Evolutionary conservation across 305 asterid genomes (phyloP).

Genomic region (Solanum hybrid): DNA sequence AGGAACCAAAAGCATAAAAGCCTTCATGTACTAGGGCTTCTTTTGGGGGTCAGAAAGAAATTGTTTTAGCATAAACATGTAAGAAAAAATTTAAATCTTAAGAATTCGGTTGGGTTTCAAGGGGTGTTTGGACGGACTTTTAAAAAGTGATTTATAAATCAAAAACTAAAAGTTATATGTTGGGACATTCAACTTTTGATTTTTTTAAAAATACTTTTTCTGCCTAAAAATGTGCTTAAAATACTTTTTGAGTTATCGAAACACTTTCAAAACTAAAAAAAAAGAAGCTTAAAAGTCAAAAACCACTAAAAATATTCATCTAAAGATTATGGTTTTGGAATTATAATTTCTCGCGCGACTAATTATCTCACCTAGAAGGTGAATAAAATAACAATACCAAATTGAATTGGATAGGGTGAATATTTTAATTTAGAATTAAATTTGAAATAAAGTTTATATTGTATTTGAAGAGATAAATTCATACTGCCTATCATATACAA

Average conservation of each 20-base stretch:
- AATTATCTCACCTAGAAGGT: background rate
- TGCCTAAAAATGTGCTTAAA: background rate
- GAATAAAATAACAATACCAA: background rate
- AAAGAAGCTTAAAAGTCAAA: too few relatives aligned
- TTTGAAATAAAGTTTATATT: background rate
- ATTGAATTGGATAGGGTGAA: background rate
- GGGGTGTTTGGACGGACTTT: background rate
- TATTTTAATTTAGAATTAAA: background rate
- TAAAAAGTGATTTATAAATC: background rate
- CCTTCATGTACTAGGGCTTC: background rate
- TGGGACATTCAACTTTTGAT: background rate
- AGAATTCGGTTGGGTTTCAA: background rate
- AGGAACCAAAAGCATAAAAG: background rate
- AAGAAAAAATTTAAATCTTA: background rate
- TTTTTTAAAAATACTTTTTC: background rate
- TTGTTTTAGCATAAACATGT: background rate
- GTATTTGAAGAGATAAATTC: background rate
- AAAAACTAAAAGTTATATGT: background rate
- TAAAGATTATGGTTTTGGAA: background rate
- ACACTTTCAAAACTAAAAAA: background rate
- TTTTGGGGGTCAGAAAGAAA: background rate
- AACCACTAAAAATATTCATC: background rate
- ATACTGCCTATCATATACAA: background rate
- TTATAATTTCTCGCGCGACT: background rate
- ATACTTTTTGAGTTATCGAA: background rate